A percentile compares a stretch with the other conserved stretches of the same genome.
phyloP scores from a whole-genome alignment of 2,329 filamentous ascomycete species.

The Dothiorella sarmentorum region DNA sequence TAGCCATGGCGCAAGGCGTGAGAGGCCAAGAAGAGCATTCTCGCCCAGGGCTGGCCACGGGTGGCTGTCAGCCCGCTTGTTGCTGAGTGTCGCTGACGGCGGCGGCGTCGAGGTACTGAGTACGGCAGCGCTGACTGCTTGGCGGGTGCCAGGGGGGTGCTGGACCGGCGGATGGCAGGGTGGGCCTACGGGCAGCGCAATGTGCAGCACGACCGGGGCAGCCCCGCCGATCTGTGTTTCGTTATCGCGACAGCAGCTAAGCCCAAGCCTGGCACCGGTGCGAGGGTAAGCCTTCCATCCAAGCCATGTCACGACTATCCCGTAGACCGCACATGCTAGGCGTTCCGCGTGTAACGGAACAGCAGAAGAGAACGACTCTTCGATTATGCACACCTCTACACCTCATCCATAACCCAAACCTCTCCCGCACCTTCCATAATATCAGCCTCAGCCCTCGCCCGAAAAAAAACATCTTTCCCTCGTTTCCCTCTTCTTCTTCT shows the following conservation, averaged over 20 bases:
- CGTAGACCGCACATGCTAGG: conserved; percentile 28
- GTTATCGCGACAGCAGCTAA: conserved; percentile 16
- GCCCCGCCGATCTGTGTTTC: conserved; percentile 17
- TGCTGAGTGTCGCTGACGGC: conserved; percentile 15
- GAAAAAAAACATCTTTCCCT: background rate
- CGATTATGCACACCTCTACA: conserved; percentile 28
- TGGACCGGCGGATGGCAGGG: too few relatives aligned
- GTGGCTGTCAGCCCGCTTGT: conserved; percentile 8
- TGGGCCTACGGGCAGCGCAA: background rate
- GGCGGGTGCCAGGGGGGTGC: too few relatives aligned
- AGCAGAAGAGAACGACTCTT: conserved; percentile 24
- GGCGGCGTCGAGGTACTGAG: conserved; percentile 7
- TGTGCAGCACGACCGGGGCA: background rate
- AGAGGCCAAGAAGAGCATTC: conserved; percentile 1
- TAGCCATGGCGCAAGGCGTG: conserved; percentile 11
- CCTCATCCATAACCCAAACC: conserved; percentile 31
- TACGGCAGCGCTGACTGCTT: conserved; percentile 4
- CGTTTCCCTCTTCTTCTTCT: background rate
- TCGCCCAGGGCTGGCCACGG: conserved; percentile 6
- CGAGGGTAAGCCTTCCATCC: conserved; percentile 18
- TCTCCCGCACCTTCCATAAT: conserved; percentile 15
- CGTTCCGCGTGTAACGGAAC: conserved; percentile 32
- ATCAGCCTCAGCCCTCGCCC: conserved; percentile 14
- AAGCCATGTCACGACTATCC: conserved; percentile 20
- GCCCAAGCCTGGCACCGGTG: conserved; percentile 17